phyloP scores from a whole-genome alignment of 2,329 filamentous ascomycete genomes.

The Talaromyces sp. region DNA sequence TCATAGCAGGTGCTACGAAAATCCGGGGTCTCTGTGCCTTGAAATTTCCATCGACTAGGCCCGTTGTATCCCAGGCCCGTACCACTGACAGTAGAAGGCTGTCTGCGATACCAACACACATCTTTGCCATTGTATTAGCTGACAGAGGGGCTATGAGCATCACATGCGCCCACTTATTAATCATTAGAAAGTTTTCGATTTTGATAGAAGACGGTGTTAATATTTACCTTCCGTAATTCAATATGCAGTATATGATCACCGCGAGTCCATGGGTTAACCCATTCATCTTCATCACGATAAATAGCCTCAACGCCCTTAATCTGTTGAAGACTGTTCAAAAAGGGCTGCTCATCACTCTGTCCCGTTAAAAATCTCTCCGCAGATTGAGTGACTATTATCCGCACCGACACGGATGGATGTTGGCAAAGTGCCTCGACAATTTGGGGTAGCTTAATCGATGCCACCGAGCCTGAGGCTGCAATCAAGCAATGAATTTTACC shows the following conservation, averaged over 20 bases:
- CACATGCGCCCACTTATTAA: constrained; percentile 68
- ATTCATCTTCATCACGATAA: constrained; percentile 85
- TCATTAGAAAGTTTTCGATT: constrained; percentile 4
- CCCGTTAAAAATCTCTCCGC: constrained; percentile 75
- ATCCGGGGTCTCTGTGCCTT: constrained; percentile 62
- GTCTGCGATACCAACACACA: constrained; percentile 76
- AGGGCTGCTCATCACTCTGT: constrained; percentile 76
- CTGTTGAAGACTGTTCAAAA: constrained; percentile 59
- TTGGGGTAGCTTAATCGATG: constrained; percentile 78
- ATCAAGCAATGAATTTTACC: constrained; percentile 51
- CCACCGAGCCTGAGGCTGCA: constrained; percentile 54
- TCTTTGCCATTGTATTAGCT: constrained; percentile 84
- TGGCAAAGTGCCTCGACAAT: constrained; percentile 58
- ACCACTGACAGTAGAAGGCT: constrained; percentile 73
- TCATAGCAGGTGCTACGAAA: constrained; percentile 81
- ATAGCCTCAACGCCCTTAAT: constrained; percentile 77
- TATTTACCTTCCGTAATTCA: constrained; percentile 62
- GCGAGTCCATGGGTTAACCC: constrained; percentile 74
- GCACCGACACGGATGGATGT: constrained; percentile 67
- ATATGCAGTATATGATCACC: constrained; percentile 87
- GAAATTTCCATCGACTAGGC: constrained; percentile 54
- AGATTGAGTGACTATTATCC: constrained; percentile 76
- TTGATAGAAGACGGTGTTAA: neutral
- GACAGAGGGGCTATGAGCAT: constrained; percentile 79
- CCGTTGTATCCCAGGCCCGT: constrained; percentile 84